Base-by-base conservation (phyloP, 1,284 basidiomycete genomes). In the Microbotryum silenes-acaulis region DNA sequence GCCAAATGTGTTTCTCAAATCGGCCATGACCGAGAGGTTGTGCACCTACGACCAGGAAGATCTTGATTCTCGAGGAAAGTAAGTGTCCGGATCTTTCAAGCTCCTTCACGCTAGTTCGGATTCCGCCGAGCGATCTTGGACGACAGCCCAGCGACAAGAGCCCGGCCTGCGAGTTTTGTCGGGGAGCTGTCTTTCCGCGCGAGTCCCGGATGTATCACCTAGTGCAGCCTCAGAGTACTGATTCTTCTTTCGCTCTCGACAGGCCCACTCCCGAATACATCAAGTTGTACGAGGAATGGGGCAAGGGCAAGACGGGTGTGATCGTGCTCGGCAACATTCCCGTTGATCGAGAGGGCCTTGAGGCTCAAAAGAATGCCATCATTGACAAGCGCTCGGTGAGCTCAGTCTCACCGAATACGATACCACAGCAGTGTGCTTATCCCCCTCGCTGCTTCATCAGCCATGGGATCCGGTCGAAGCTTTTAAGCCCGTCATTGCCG, bases 1-100 rank as follows among this genome's bases (percentile, higher is more conserved):
- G 0, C 64, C 59, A 3, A 66, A 54, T 53, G 57, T 63, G 31
- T 63, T 63, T 48, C 60, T 65, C 56, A 69, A 72, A 70, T 66
- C 67, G 50, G 73, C 74, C 16, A 75, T 75, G 75, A 75, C 74
- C 1, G 75, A 76, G 62, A 67, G 74, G 10, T 66, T 75, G 5
- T 73, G 72, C 53, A 70, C 69, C 0, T 76, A 68, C 64, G 56
- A 67, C 49, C 61, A 71, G 31, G 63, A 62, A 12, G 62, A 49
- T 29, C 23, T 29, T 8, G 23, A 9, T 18, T 51, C 50, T 10
- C 50, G 50, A 23, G 50, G 16, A 37, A 10, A 37, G 37, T 37
- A 16, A 37, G 37, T 37, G 10, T 10, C 3, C 37, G 14, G 3
- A 10, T 12, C 37, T 37, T 14, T 37, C 9, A 37, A 10, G 37